phyloP scores from a whole-genome alignment of 129 eudicot species.

The Kitagawia praeruptora region DNA sequence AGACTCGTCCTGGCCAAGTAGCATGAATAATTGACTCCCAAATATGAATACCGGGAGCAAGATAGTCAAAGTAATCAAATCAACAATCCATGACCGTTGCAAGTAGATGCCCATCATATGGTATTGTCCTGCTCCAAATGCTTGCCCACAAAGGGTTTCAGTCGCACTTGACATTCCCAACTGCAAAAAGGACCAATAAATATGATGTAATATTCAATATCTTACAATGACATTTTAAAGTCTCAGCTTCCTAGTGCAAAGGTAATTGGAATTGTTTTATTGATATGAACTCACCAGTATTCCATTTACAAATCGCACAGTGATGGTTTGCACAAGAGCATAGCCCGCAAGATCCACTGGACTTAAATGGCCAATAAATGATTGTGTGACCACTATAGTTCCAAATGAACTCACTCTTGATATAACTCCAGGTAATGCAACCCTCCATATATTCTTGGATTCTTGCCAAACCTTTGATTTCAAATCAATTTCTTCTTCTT shows the following conservation, averaged over 20 bases:
- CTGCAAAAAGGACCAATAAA: constrained; percentile 17
- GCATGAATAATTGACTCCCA: constrained; percentile 38
- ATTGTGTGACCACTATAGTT: constrained; percentile 56
- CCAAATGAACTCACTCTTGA: constrained; percentile 60
- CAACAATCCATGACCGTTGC: constrained; percentile 76
- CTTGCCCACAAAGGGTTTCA: constrained; percentile 73
- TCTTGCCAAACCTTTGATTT: constrained; percentile 43
- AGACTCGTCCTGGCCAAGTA: constrained; percentile 44
- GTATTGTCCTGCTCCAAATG: constrained; percentile 67
- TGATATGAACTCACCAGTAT: constrained; percentile 39
- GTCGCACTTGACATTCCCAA: constrained; percentile 83
- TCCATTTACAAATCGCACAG: constrained; percentile 66
- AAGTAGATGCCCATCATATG: constrained; percentile 76
- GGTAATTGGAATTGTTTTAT: not conserved
- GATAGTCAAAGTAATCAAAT: constrained; percentile 37
- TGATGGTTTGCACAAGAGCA: constrained; percentile 69
- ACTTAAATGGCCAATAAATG: constrained; percentile 64
- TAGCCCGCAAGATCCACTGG: constrained; percentile 69
- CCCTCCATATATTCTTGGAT: constrained; percentile 64
- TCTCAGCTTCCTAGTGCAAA: not conserved
- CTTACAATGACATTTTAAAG: too few relatives aligned
- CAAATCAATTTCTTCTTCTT: constrained; percentile 23
- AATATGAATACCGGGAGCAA: constrained; percentile 54
- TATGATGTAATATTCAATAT: not conserved
- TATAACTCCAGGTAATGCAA: constrained; percentile 62